Evolutionary conservation across 768 basidiomycete species (phyloP), one percentile per base, ranked within the genome.

Genomic region (Tulasnella sp.): DNA sequence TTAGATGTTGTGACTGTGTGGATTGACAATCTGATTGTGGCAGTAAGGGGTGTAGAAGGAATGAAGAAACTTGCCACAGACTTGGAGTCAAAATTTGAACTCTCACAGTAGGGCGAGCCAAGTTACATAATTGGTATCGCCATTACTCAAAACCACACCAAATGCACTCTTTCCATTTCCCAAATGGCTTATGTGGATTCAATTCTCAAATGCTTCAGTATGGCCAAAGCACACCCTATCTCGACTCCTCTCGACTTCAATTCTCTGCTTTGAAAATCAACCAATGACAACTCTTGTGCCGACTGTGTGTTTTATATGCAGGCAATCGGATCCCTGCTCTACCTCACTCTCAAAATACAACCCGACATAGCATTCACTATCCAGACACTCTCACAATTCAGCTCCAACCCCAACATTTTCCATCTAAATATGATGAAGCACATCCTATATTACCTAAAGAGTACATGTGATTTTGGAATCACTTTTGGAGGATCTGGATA

Each of bases 51-150:
- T 11, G 8, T n/a, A 7, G 19, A 7, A 9, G 48, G 32, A 15
- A 27, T 49, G 25, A 7, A 27, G 11, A 49, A 12, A 12, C 8
- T 53, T 21, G 2, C 36, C 19, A 23, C 27, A 27, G 51, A 53
- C 21, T 12, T 53, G 14, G 51, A 53, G 15, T 9, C 21, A 8
- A 53, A n/a, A 21, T 53, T 41, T 8, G 51, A 53, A 9, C 8
- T 37, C 21, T 29, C 14, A n/a, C 15, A 57, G n/a, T 62, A 58
- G 51, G 36, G 45, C n/a, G 19, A 32, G 29, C 29, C 66, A 0
- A 59, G 63, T 2, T 69, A 65, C 40, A 58, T 63, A 32, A 52
- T 77, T 1, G 73, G 74, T 0, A 72, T 77, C 17, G 65, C 62
- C 6, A 67, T 75, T 39, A 46, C n/a, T 6, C 27, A 41, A n/a